phyloP scores from a whole-genome alignment of 306 rosid genomes.

The Vigna angularis region DNA sequence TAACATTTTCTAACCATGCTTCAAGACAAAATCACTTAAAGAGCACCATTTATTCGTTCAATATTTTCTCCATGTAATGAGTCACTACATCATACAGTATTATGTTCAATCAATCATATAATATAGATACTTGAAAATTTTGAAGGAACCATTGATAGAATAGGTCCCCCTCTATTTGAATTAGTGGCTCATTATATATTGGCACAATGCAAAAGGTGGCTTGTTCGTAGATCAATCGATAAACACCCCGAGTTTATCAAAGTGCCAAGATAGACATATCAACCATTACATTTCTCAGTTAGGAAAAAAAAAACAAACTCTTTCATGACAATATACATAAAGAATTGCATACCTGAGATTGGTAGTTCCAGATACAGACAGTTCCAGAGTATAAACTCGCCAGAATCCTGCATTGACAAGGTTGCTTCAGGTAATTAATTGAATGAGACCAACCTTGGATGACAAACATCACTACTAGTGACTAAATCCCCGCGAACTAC shows the following conservation, averaged over 20 bases:
- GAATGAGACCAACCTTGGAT: conserved; percentile 25
- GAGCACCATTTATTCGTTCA: conserved; percentile 21
- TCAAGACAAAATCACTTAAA: conserved; percentile 34
- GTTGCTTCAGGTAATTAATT: conserved; percentile 32
- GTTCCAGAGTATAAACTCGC: conserved; percentile 98
- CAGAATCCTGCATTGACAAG: conserved; percentile 73
- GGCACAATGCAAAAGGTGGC: conserved; percentile 64
- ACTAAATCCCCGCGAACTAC: conserved; percentile 17
- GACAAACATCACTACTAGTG: conserved; percentile 30
- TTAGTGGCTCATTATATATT: conserved; percentile 40
- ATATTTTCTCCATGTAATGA: conserved; percentile 21
- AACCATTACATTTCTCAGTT: conserved; percentile 35
- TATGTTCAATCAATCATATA: conserved; percentile 31
- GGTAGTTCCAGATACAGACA: conserved; percentile 97
- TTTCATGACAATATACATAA: conserved; percentile 22
- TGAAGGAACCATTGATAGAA: conserved; percentile 34
- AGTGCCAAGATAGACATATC: conserved; percentile 46
- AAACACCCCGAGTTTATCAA: conserved; percentile 72
- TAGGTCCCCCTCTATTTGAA: conserved; percentile 36
- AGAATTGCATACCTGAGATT: conserved; percentile 77
- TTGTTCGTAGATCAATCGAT: conserved; percentile 49
- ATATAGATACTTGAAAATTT: conserved; percentile 36
- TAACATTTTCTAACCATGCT: conserved; percentile 23
- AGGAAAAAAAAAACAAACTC: background rate
- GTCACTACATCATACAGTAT: conserved; percentile 21